phyloP scores from a whole-genome alignment of 371 early-diverging fungal genomes.

The Encephalitozoon intestinalis region DNA sequence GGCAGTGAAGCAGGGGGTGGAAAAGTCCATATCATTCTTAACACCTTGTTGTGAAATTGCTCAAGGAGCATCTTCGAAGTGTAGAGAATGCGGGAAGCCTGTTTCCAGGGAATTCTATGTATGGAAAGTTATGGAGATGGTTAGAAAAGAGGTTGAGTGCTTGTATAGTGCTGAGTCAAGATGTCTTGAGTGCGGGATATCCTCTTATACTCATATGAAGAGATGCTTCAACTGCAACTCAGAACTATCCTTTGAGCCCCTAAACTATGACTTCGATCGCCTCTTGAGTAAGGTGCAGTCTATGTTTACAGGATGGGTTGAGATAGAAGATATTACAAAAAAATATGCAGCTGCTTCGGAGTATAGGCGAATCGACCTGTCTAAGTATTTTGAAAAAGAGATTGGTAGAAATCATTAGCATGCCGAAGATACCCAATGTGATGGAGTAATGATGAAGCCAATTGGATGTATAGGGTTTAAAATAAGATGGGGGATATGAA shows the following conservation, averaged over 20 bases:
- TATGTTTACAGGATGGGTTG: slow-evolving; percentile 21
- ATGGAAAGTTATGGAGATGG: slow-evolving; percentile 19
- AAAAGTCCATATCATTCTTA: slow-evolving; percentile 26
- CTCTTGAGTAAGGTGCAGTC: slow-evolving; percentile 11
- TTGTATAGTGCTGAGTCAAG: slow-evolving; percentile 26
- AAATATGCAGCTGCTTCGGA: background rate
- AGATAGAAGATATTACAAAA: slow-evolving; percentile 1
- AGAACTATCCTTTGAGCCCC: slow-evolving; percentile 3
- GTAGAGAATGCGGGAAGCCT: slow-evolving; percentile 42
- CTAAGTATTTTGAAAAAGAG: slow-evolving; percentile 24
- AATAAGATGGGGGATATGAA: background rate
- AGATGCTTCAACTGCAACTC: slow-evolving; percentile 39
- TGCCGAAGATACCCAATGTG: background rate
- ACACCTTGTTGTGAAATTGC: slow-evolving; percentile 54
- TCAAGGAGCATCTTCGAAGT: slow-evolving; percentile 34
- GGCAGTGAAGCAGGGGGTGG: background rate
- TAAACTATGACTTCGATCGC: slow-evolving; percentile 51
- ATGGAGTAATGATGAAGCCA: background rate
- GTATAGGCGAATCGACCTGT: slow-evolving; percentile 45
- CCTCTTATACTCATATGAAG: background rate
- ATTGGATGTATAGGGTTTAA: background rate
- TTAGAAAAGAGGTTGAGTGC: slow-evolving; percentile 29
- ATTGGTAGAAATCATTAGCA: background rate
- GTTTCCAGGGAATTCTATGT: slow-evolving; percentile 37
- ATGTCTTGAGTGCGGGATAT: slow-evolving; percentile 42